Base-by-base conservation (phyloP, 257 asterid genomes). In the Nicotiana noctiflora region DNA sequence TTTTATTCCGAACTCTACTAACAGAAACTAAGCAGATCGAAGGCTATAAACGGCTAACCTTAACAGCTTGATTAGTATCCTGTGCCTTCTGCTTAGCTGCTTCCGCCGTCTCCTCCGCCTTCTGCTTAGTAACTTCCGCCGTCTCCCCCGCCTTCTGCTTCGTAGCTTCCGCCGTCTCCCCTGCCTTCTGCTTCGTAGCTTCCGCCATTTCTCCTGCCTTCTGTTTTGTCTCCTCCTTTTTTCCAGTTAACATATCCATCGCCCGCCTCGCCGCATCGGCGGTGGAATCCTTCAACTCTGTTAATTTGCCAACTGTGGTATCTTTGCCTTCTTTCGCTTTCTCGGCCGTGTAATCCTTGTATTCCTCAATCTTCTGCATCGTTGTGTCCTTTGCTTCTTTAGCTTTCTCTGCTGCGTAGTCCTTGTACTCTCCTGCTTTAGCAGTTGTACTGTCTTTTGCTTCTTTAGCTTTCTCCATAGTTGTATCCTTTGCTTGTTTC, bases 261-360 rank as follows among this genome's bases (percentile, higher is more conserved):
- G 96, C 97, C 56, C 88, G 80, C 62, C 84, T 77, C 0, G 95
- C 90, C 0, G 94, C 95, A 0, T 53, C 93, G 0, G 92, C 91
- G 0, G 92, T 92, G 0, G 94, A 80, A 6, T 90, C 95, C 87
- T 89, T 91, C 85, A 91, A 31, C 44, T 88, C 98, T 0, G 85
- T 65, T 4, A 90, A 81, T 82, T 86, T 92, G 13, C 91, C 92
- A 9, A 83, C 93, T 0, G 90, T 72, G 0, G 84, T 60, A 21
- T 91, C 97, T 84, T 91, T 89, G 49, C 92, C 95, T 80, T 89
- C 96, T 29, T 44, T 80, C 0, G 91, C 88, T 57, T 90, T 92
- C 53, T 89, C 93, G 1, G 88, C 88, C 27, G 27, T 25, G 27
- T 25, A 25, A 25, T 25, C 27, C 27, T 25, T 25, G 27, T 25